phyloP scores from a whole-genome alignment of 768 basidiomycete species.

The Lentinula boryana region DNA sequence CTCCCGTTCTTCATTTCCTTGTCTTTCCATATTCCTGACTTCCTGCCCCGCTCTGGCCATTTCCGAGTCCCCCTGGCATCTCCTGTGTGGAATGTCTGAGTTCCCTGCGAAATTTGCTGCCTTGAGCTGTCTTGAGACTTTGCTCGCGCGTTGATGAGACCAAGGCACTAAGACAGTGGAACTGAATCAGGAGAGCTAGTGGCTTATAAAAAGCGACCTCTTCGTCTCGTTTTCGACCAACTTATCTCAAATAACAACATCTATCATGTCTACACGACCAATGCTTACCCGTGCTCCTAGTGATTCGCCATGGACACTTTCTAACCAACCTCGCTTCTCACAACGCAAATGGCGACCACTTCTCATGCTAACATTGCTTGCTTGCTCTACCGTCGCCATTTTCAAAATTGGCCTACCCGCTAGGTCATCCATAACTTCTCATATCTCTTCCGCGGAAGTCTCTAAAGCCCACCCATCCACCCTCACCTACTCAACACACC shows the following conservation, averaged over 20 bases:
- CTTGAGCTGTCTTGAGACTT: neutral
- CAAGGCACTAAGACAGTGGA: neutral
- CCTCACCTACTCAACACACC: constrained; percentile 38
- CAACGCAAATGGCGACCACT: neutral
- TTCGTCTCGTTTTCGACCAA: neutral
- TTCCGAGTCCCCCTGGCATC: too few species aligned
- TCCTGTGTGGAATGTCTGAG: neutral
- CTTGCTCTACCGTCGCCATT: neutral
- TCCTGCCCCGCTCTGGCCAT: too few species aligned
- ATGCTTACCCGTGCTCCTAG: neutral
- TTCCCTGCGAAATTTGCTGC: neutral
- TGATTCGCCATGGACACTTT: neutral
- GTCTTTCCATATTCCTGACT: too few species aligned
- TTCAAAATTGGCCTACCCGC: neutral
- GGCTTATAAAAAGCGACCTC: neutral
- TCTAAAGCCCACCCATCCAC: constrained; percentile 9
- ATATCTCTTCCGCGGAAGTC: constrained; percentile 13
- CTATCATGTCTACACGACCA: neutral
- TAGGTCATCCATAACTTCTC: neutral
- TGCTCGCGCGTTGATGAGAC: neutral
- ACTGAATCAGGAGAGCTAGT: neutral
- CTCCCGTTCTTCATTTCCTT: too few species aligned
- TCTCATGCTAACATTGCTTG: neutral
- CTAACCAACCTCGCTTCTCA: neutral
- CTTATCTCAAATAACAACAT: neutral